Evolutionary conservation across 2,329 filamentous ascomycete genomes (phyloP).

Genomic region (Xylariaceae sp.): DNA sequence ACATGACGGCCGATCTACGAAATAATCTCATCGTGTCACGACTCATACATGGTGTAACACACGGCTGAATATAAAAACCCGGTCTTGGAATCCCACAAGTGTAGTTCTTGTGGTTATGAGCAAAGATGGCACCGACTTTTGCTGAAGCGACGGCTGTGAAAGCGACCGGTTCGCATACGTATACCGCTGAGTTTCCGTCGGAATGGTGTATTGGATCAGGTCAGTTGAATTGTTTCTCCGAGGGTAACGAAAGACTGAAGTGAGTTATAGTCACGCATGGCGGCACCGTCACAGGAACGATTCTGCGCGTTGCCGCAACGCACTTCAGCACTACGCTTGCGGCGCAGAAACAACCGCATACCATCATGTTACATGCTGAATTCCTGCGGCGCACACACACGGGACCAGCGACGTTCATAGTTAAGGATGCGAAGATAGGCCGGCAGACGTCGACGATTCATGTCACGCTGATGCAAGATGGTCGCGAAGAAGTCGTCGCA

Average conservation of each 20-base stretch:
- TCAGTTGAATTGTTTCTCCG: slow-evolving; percentile 13
- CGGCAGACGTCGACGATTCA: slow-evolving; percentile 34
- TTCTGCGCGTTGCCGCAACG: slow-evolving; percentile 47
- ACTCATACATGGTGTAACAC: not conserved
- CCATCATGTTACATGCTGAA: slow-evolving; percentile 29
- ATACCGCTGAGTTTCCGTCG: slow-evolving; percentile 21
- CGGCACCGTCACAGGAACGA: slow-evolving; percentile 60
- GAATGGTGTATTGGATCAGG: slow-evolving; percentile 31
- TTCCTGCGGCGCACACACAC: slow-evolving; percentile 32
- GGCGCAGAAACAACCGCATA: slow-evolving; percentile 29
- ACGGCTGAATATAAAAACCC: too few species aligned
- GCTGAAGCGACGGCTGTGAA: slow-evolving; percentile 24
- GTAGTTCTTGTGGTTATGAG: not conserved
- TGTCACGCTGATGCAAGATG: slow-evolving; percentile 29
- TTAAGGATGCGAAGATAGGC: slow-evolving; percentile 33
- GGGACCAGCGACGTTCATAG: slow-evolving; percentile 27
- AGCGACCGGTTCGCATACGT: slow-evolving; percentile 24
- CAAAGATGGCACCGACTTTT: slow-evolving; percentile 25
- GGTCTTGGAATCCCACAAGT: too few species aligned
- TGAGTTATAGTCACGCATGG: slow-evolving; percentile 59
- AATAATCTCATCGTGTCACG: not conserved
- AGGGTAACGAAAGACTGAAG: not conserved
- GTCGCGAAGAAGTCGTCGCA: slow-evolving; percentile 55
- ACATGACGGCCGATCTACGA: slow-evolving; percentile 1
- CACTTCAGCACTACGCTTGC: slow-evolving; percentile 32